Percentiles rank a stretch among this genome's conserved stretches.
phyloP scores from a whole-genome alignment of 768 basidiomycete genomes.

The Calocybe gangraenosa region DNA sequence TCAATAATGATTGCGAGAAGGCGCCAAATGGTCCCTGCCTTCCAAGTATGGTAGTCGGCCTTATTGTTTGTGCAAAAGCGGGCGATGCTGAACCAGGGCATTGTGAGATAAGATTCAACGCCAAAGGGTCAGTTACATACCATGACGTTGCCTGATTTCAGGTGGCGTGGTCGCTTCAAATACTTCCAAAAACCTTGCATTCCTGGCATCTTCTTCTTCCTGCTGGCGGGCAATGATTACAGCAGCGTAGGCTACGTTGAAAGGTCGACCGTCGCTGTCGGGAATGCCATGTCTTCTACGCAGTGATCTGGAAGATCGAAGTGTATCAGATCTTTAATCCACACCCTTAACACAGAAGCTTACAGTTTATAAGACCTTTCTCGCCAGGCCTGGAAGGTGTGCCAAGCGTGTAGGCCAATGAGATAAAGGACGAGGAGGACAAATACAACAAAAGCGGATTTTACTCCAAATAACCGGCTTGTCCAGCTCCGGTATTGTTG shows the following conservation, averaged over 20 bases:
- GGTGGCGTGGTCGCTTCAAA: conserved; percentile 32
- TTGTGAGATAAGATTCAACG: conserved; percentile 20
- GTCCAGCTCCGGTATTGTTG: conserved; percentile 27
- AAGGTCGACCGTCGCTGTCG: conserved; percentile 76
- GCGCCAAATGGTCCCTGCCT: conserved; percentile 19
- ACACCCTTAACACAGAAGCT: conserved; percentile 20
- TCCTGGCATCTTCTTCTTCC: conserved; percentile 32
- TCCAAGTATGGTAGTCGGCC: conserved; percentile 19
- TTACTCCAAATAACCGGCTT: conserved; percentile 35
- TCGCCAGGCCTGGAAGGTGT: conserved; percentile 49
- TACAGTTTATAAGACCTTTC: conserved; percentile 67
- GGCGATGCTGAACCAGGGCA: conserved; percentile 20
- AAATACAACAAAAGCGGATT: conserved; percentile 30
- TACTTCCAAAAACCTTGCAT: conserved; percentile 9
- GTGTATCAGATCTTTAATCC: conserved; percentile 16
- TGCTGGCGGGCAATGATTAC: conserved; percentile 55
- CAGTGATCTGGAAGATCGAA: conserved; percentile 46
- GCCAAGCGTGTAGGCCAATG: conserved; percentile 35
- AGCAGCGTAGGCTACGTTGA: conserved; percentile 84
- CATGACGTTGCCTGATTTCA: conserved; percentile 40
- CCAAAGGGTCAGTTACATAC: conserved; percentile 29
- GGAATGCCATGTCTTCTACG: conserved; percentile 81
- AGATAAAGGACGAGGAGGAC: conserved; percentile 34
- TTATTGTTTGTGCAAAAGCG: conserved; percentile 15
- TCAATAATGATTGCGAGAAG: conserved; percentile 11